These are phyloP conservation scores for Posidonia australis DNA, from an alignment of 106 monocot species.

Conservation along the genomic window DNA sequence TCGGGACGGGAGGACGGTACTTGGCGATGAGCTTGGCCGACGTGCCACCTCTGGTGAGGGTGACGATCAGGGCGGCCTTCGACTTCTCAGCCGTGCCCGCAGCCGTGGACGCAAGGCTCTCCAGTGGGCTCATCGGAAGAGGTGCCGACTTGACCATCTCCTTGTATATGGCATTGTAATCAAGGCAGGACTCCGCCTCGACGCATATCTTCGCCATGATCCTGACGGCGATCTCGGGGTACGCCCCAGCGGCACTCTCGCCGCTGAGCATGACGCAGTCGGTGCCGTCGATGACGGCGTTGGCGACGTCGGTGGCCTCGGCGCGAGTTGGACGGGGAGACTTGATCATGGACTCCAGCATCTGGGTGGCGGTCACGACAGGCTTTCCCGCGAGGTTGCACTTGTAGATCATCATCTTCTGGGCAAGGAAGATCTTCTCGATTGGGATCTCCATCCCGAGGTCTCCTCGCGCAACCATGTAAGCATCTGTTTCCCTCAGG, in stretches of 20 bases:
- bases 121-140: conserved; percentile 45
- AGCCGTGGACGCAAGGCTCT: conserved; percentile 39
- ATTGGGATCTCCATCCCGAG: conserved; percentile 58
- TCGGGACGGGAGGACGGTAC: conserved; percentile 38
- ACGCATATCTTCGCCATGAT: conserved; percentile 48
- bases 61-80: conserved; percentile 25
- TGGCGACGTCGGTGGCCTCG: conserved; percentile 52
- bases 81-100: conserved; percentile 38
- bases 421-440: conserved; percentile 53
- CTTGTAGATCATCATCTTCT: conserved; percentile 58
- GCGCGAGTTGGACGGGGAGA: conserved; percentile 49
- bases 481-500: conserved; percentile 30
- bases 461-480: conserved; percentile 56
- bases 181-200: conserved; percentile 42
- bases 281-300: conserved; percentile 51
- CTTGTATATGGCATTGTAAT: conserved; percentile 37
- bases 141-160: conserved; percentile 23
- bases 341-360: conserved; percentile 63
- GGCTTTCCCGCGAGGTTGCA: conserved; percentile 45
- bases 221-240: conserved; percentile 41
- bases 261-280: conserved; percentile 64
- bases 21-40: conserved; percentile 48
- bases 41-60: conserved; percentile 37
- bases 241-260: conserved; percentile 44
- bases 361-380: conserved; percentile 52